phyloP scores from a whole-genome alignment of 805 yeast genomes.

The Sugiyamaella boreocaroliniensis region DNA sequence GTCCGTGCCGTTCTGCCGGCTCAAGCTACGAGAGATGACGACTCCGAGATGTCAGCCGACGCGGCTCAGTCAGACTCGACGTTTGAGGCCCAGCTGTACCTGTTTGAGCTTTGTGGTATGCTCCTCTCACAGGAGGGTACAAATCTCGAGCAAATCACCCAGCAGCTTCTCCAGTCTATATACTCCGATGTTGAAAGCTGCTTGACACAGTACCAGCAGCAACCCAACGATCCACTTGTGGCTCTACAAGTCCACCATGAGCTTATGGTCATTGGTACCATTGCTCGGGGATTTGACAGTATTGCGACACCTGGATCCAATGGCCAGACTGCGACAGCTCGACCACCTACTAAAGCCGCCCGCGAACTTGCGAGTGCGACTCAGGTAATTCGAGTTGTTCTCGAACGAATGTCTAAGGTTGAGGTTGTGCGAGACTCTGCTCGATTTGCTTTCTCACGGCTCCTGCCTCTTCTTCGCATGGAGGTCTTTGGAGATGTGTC shows the following conservation, averaged over 20 bases:
- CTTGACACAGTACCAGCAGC: slow-evolving; percentile 8
- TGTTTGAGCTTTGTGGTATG: slow-evolving; percentile 82
- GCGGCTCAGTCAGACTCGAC: slow-evolving; percentile 42
- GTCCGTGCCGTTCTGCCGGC: slow-evolving; percentile 53
- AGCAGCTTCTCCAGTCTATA: slow-evolving; percentile 65
- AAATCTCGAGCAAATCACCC: slow-evolving; percentile 42
- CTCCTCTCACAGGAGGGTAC: slow-evolving; percentile 48
- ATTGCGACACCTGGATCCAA: slow-evolving; percentile 14
- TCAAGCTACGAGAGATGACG: slow-evolving; percentile 20
- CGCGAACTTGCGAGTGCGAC: slow-evolving; percentile 58
- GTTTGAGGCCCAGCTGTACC: slow-evolving; percentile 71
- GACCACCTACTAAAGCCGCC: slow-evolving; percentile 2
- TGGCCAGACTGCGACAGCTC: slow-evolving; percentile 28
- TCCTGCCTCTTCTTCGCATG: slow-evolving; percentile 65
- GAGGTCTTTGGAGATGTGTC: slow-evolving; percentile 50
- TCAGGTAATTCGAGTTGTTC: slow-evolving; percentile 74
- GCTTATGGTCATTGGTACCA: slow-evolving; percentile 81
- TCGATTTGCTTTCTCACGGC: slow-evolving; percentile 79
- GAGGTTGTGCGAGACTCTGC: slow-evolving; percentile 78
- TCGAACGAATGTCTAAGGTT: slow-evolving; percentile 62
- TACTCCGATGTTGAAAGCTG: slow-evolving; percentile 65
- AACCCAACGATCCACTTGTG: slow-evolving; percentile 35
- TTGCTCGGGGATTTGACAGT: slow-evolving; percentile 76
- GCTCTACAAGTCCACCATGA: slow-evolving; percentile 79
- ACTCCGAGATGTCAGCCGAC: slow-evolving; percentile 46